A percentile compares a stretch with the other conserved stretches of the same genome.
Conservation (phyloP, 129 eudicot species). For the Artemisia annua region DNA sequence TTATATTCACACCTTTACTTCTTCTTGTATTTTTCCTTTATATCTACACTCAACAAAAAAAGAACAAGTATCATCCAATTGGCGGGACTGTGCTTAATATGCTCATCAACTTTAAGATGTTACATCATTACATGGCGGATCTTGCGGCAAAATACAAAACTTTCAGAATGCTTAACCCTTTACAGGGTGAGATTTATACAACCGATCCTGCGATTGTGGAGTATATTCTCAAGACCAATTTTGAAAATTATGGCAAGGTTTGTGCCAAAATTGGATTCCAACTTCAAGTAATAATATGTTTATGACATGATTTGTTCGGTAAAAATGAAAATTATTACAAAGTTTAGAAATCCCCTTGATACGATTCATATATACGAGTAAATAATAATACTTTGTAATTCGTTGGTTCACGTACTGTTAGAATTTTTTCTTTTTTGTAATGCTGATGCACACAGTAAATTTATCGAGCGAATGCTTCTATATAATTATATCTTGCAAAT, state of each 20-base stretch:
- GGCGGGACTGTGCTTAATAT: constrained; percentile 45
- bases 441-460: background rate
- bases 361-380: no score
- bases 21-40: background rate
- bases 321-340: no score
- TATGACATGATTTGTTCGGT: no score
- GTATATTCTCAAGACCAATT: constrained; percentile 63
- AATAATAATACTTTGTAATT: no score
- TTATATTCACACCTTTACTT: background rate
- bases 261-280: background rate
- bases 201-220: constrained; percentile 52
- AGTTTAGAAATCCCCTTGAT: no score
- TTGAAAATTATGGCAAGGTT: constrained; percentile 44
- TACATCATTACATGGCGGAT: constrained; percentile 63
- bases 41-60: background rate
- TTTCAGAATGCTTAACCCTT: constrained; percentile 47
- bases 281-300: no score
- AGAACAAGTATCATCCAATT: constrained; percentile 23
- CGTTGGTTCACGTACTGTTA: no score
- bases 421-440: background rate
- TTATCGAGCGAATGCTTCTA: background rate
- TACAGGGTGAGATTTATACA: constrained; percentile 50
- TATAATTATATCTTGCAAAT: background rate
- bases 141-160: constrained; percentile 45
- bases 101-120: constrained; percentile 41